Base-by-base conservation (phyloP, 257 asterid species). In the Cruciata laevipes region DNA sequence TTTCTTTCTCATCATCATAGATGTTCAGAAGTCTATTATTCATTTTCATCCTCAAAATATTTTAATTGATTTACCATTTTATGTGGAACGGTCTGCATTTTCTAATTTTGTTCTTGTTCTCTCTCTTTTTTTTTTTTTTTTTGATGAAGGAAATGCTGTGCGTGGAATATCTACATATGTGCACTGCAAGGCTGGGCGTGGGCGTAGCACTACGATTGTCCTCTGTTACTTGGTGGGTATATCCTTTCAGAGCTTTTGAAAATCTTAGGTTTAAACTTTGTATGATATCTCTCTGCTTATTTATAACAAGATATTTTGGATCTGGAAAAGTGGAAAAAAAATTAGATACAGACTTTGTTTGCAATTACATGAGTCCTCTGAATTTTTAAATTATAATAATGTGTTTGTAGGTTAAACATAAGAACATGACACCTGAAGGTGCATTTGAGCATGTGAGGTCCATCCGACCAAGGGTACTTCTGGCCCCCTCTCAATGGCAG, bases 111-210 rank as follows among this genome's bases (percentile, higher is more conserved):
- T 30, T 49, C 21, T 42, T 38, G 7, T 44, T 55, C 61, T 25
- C 0, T 13, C 35, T 40, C 13, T 56, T 63, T 25, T 64, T 12
- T 25, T 0, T 13, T 44, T 40, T 18, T 56, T 63, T 25, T 64
- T 12, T 38, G 1, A 35, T 81, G 71, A 71, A 92, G 97, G 80
- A 51, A 83, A 85, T 40, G 85, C 87, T 32, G 82, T 72, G 55
- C 72, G 81, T 66, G 89, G 86, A 14, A 86, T 78, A 80, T 85
- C 95, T 70, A 89, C 95, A 9, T 93, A 93, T 65, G 96, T 93
- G 33, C 97, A 93, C 79, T 93, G 97, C 66, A 93, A 93, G 83
- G 98, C 98, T 44, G 98, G 98, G 37, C 86, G 98, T 68, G 98
- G 97, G 42, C 95, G 97, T 67, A 93, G 98, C 84, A 93, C 98